phyloP scores from a whole-genome alignment of 228 moss, liverwort and hornwort genomes.

The Sphagnum fallax region DNA sequence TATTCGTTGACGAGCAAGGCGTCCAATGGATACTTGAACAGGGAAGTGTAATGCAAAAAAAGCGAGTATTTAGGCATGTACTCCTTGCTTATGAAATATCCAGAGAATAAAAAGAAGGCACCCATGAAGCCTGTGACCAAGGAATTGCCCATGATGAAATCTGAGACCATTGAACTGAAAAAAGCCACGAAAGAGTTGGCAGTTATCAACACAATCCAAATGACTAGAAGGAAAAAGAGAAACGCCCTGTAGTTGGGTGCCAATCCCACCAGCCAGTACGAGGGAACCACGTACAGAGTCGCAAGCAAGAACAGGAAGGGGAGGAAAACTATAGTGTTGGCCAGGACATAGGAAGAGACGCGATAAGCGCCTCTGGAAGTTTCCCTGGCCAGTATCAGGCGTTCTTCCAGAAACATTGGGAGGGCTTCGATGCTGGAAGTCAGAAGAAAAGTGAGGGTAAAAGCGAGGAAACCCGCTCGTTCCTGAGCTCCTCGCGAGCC shows the following conservation, averaged over 20 bases:
- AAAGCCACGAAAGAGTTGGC: conserved; percentile 22
- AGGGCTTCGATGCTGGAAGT: conserved; percentile 74
- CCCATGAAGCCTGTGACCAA: conserved; percentile 18
- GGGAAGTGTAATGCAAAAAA: conserved; percentile 10
- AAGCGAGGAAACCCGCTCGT: conserved; percentile 68
- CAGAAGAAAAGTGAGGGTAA: conserved; percentile 69
- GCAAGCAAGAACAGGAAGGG: conserved; percentile 13
- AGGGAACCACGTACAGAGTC: conserved; percentile 4
- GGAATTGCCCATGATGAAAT: conserved; percentile 15
- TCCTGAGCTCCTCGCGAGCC: conserved; percentile 34
- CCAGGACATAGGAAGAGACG: conserved; percentile 64
- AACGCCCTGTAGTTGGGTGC: not conserved
- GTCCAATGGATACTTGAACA: conserved; percentile 82
- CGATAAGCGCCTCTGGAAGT: conserved; percentile 80
- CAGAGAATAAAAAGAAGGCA: conserved; percentile 26
- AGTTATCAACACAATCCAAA: conserved; percentile 11
- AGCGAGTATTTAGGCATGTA: conserved; percentile 9
- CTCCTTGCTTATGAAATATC: conserved; percentile 18
- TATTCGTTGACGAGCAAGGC: conserved; percentile 81
- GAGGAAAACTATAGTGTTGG: conserved; percentile 13
- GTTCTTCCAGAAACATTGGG: conserved; percentile 80
- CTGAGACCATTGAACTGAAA: conserved; percentile 11
- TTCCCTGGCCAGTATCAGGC: conserved; percentile 69
- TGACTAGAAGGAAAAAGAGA: conserved; percentile 12
- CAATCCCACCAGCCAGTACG: conserved; percentile 21